A percentile compares a stretch with the other conserved stretches of the same genome.
phyloP scores from a whole-genome alignment of 2,329 filamentous ascomycete genomes.

The Alternaria viburni region DNA sequence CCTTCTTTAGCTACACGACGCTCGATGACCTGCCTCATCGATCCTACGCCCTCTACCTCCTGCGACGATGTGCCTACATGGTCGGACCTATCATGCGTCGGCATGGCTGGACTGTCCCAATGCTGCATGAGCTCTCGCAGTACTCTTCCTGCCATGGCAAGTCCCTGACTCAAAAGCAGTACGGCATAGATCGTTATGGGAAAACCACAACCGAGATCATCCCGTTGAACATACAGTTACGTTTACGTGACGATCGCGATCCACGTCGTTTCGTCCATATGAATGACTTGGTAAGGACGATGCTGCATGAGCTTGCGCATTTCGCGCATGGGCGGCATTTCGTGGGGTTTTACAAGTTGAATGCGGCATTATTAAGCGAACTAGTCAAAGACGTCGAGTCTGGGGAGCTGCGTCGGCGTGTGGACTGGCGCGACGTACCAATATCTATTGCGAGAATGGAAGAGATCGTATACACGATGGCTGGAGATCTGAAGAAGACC shows the following conservation, averaged over 20 bases:
- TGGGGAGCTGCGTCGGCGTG: neutral
- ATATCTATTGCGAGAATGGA: neutral
- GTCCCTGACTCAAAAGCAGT: neutral
- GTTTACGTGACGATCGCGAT: neutral
- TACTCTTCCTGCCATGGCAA: neutral
- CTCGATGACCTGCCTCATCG: neutral
- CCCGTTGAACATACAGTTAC: neutral
- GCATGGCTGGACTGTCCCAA: constrained; percentile 5
- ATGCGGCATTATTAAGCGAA: neutral
- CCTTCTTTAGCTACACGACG: neutral
- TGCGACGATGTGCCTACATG: constrained; percentile 7
- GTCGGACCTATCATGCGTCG: constrained; percentile 1
- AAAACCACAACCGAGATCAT: neutral
- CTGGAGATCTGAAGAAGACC: neutral
- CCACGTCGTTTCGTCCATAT: neutral
- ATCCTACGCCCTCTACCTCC: neutral
- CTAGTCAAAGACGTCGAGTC: neutral
- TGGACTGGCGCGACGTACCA: neutral
- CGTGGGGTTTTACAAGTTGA: neutral
- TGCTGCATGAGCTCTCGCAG: neutral
- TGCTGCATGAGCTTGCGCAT: constrained; percentile 12
- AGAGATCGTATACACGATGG: neutral
- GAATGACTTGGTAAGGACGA: neutral
- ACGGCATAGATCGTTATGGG: neutral
- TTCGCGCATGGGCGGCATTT: neutral